Evolutionary conservation across 139 green algal species (phyloP), one percentile per base, ranked within the genome.

Genomic region (Micractinium sp.): DNA sequence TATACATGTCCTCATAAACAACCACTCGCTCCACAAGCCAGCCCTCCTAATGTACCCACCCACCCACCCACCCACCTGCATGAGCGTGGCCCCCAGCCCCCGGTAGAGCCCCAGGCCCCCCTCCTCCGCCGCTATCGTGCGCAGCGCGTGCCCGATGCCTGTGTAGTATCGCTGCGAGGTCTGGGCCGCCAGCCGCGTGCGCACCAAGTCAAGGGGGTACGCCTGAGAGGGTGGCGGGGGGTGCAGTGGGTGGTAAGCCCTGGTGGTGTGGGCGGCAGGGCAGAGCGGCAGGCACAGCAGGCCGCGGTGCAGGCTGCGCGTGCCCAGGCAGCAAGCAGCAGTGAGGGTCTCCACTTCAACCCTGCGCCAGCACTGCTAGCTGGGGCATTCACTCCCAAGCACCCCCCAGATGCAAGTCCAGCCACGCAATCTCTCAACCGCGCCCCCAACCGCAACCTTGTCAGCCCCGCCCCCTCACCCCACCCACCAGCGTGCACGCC

Each of bases 181-280:
- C 89, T 98, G 94, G 0, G 94, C 97, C 19, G 96, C 94, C 35
- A 98, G 93, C 74, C 96, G 93, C 13, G 98, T 99, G 36, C 98
- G 94, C 19, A 99, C 92, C 23, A 99, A 92, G 90, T 99, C 98
- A 60, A 99, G 86, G 0, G 97, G 97, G 90, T 99, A 99, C 0
- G 96, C 95, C 95, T 96, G 88, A 31, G 61, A 53, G 33, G n/a
- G n/a, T n/a, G n/a, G n/a, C n/a, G n/a, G n/a, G n/a, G n/a, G n/a
- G n/a, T n/a, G n/a, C n/a, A n/a, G n/a, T n/a, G n/a, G n/a, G n/a
- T n/a, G n/a, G n/a, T n/a, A n/a, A n/a, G n/a, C n/a, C n/a, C n/a
- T n/a, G n/a, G n/a, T n/a, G n/a, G n/a, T n/a, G n/a, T n/a, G n/a
- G n/a, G n/a, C n/a, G n/a, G n/a, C n/a, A n/a, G n/a, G n/a, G n/a